Conservation (phyloP, 2,329 filamentous ascomycete species). For the Leptographium wingfieldii region DNA sequence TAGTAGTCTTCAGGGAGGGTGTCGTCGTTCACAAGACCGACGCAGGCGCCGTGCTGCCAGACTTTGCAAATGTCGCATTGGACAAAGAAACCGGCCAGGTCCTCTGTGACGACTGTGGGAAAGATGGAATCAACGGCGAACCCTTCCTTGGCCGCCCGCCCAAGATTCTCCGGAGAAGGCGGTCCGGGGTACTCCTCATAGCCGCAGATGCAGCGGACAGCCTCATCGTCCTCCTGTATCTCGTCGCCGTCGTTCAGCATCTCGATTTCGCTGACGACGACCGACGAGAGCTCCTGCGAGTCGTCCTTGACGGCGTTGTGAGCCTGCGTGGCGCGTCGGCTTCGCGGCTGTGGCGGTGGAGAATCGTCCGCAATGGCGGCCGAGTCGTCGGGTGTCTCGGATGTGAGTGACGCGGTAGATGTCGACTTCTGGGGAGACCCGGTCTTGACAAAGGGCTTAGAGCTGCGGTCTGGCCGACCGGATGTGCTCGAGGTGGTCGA, state of each 20-base stretch:
- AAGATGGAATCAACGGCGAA: slow-evolving; percentile 44
- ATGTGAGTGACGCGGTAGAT: slow-evolving; percentile 60
- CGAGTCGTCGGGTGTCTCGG: slow-evolving; percentile 52
- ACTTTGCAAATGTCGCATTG: slow-evolving; percentile 97
- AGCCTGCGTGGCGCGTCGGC: slow-evolving; percentile 26
- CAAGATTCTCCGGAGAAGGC: slow-evolving; percentile 43
- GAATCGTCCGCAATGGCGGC: slow-evolving; percentile 44
- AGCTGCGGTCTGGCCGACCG: slow-evolving; percentile 60
- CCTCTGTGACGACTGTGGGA: slow-evolving; percentile 58
- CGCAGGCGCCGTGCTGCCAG: slow-evolving; percentile 96
- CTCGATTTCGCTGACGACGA: slow-evolving; percentile 29
- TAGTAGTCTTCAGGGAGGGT: slow-evolving; percentile 95
- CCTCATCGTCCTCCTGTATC: slow-evolving; percentile 77
- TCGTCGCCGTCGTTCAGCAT: slow-evolving; percentile 55
- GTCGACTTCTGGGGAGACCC: slow-evolving; percentile 64
- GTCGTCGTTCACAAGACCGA: slow-evolving; percentile 90
- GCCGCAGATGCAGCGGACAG: slow-evolving; percentile 90
- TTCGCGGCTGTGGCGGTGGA: slow-evolving; percentile 59
- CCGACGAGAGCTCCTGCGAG: slow-evolving; percentile 33
- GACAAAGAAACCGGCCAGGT: slow-evolving; percentile 89
- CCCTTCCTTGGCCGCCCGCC: slow-evolving; percentile 40
- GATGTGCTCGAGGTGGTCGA: slow-evolving; percentile 66
- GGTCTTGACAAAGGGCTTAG: slow-evolving; percentile 59
- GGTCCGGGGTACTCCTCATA: slow-evolving; percentile 90
- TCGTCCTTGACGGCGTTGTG: slow-evolving; percentile 28